Base-by-base conservation (phyloP, 1,139 yeast genomes). In the Candida gigantensis region DNA sequence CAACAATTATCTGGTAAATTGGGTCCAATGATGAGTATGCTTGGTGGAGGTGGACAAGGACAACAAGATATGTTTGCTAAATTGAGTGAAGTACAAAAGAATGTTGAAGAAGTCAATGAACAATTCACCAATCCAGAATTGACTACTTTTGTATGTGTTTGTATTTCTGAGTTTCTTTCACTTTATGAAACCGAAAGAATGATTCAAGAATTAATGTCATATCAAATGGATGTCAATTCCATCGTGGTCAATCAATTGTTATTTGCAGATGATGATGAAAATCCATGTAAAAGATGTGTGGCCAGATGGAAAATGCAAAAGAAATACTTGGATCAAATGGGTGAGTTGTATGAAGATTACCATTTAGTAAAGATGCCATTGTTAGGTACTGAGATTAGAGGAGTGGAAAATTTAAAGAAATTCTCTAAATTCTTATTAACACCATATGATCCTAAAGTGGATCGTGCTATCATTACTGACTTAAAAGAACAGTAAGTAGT, bases 71-170 rank as follows among this genome's bases (percentile, higher is more conserved):
- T 90, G 62, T 79, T 88, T 57, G 77, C 74, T 39, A 92, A 92
- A 62, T 74, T 92, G 54, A 84, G 79, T 47, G 95, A 87, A 49
- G 80, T 92, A 43, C 88, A 94, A 51, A 81, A 74, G 44, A 82
- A 84, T 47, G 95, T 94, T 20, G 70, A 81, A 35, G 95, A 88
- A 57, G 96, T 92, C 42, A 92, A 88, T 63, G 84, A 84, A 47
- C 98, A 92, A 62, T 92, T 92, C 69, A 89, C 95, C 53, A 81
- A 92, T 62, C 96, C 98, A 2, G 97, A 92, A 44, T 72, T 92
- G 56, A 92, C 98, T 15, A 92, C 98, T 0, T 92, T 92, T 61
- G 87, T 92, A 18, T 92, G 97, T 66, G 98, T 92, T 30, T 92
- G 98, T 66, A 92, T 92, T 47, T 88, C 97, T 32, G 98, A 92